A percentile compares a stretch with the other conserved stretches of the same genome.
Conservation (phyloP, 2,329 filamentous ascomycete species). For the Teratosphaeria gauchensis region DNA sequence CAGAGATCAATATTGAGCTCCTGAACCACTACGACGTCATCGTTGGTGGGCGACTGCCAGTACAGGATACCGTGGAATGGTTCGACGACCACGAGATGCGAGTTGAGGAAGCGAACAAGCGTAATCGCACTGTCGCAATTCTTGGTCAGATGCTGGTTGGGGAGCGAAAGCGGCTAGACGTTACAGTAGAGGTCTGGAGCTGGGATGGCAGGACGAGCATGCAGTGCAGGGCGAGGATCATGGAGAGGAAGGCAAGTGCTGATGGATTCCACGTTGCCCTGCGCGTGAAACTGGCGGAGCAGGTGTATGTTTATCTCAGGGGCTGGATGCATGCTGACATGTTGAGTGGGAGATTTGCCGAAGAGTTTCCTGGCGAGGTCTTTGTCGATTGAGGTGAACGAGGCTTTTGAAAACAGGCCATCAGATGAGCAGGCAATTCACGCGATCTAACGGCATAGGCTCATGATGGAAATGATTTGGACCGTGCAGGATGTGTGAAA, state of each 20-base stretch:
- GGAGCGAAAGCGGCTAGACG: not conserved
- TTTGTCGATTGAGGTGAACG: not conserved
- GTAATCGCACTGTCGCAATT: not conserved
- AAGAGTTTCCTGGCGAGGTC: not conserved
- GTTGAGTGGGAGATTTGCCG: not conserved
- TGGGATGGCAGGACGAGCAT: not conserved
- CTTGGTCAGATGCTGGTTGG: not conserved
- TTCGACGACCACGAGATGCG: not conserved
- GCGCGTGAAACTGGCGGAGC: not conserved
- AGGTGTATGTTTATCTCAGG: not conserved
- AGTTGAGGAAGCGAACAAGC: not conserved
- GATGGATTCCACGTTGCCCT: not conserved
- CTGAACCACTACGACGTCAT: not conserved
- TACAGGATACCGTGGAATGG: not conserved
- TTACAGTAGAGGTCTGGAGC: not conserved
- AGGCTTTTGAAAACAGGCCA: too few species aligned
- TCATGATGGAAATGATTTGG: too few species aligned
- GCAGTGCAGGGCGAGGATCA: not conserved
- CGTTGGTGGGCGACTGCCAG: not conserved
- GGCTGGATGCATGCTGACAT: not conserved
- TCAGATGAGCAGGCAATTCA: too few species aligned
- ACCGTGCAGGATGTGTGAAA: too few species aligned
- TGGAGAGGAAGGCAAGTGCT: not conserved
- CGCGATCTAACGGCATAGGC: too few species aligned
- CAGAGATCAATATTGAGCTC: not conserved